Conservation (phyloP, 1,284 basidiomycete species). For the Cutaneotrichosporon cutaneum region DNA sequence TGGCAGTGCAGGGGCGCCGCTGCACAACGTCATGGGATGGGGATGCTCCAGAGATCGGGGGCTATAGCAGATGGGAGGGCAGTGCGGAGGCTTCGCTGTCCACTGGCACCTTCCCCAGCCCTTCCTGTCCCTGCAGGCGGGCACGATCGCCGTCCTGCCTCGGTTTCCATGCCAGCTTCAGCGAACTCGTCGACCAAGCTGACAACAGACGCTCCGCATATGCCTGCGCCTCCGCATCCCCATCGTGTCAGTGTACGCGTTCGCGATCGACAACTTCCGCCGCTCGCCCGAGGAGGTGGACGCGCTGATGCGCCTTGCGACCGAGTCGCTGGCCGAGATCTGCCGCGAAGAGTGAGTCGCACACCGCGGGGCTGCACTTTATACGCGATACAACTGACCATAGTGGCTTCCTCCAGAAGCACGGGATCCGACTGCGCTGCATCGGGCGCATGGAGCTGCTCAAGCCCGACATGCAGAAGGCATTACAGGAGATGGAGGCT, state of each 20-base stretch:
- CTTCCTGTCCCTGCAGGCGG: background rate
- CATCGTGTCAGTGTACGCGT: constrained; percentile 91
- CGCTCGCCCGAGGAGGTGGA: constrained; percentile 83
- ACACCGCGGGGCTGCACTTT: background rate
- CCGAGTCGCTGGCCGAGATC: constrained; percentile 77
- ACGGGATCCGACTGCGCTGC: constrained; percentile 82
- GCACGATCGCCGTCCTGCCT: background rate
- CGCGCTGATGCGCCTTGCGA: constrained; percentile 79
- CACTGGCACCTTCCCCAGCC: too few species aligned
- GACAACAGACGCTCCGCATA: constrained; percentile 70
- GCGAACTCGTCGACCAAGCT: background rate
- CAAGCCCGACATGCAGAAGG: constrained; percentile 69
- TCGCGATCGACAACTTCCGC: constrained; percentile 97
- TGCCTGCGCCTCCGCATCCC: constrained; percentile 72
- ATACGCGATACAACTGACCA: constrained; percentile 8
- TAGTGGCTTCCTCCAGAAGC: constrained; percentile 72
- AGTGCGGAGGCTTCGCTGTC: too few species aligned
- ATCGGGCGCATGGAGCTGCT: constrained; percentile 76
- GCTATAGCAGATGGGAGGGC: too few species aligned
- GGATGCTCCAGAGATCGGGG: too few species aligned
- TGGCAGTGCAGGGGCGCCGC: too few species aligned
- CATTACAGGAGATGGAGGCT: constrained; percentile 71
- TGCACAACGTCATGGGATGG: too few species aligned
- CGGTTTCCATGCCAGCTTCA: background rate
- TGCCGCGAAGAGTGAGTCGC: constrained; percentile 71